These are phyloP conservation scores for Microbotryum intermedium DNA, from an alignment of 1,284 basidiomycete genomes.

Conservation along the genomic window DNA sequence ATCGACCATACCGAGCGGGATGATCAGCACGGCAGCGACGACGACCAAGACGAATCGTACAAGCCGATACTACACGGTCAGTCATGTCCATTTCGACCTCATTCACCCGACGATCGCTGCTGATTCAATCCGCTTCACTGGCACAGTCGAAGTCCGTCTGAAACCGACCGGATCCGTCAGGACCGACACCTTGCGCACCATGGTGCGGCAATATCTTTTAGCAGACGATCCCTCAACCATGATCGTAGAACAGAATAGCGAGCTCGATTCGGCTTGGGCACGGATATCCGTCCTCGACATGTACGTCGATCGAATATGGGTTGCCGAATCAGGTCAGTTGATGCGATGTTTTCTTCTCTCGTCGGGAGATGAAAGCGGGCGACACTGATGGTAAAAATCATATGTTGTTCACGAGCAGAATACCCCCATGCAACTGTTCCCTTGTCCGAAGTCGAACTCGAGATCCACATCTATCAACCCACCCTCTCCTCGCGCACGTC, in stretches of 20 bases:
- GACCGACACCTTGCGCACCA: constrained; percentile 59
- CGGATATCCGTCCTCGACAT: constrained; percentile 58
- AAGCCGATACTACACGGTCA: neutral
- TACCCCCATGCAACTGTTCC: constrained; percentile 19
- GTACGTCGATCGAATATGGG: constrained; percentile 67
- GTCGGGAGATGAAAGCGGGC: neutral
- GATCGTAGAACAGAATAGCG: neutral
- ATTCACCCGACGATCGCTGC: neutral
- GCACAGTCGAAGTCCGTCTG: constrained; percentile 72
- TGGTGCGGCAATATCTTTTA: constrained; percentile 49
- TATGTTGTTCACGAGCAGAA: neutral
- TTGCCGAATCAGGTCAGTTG: constrained; percentile 55
- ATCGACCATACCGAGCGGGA: neutral
- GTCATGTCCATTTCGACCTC: neutral
- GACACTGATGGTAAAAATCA: neutral
- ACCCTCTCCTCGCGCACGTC: constrained; percentile 60
- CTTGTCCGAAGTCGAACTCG: constrained; percentile 49
- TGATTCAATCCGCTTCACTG: constrained; percentile 6
- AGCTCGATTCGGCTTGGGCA: constrained; percentile 51
- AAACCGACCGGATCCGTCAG: constrained; percentile 56
- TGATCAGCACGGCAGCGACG: neutral
- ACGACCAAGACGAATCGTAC: neutral
- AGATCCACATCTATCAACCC: constrained; percentile 81
- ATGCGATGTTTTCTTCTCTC: too few species aligned
- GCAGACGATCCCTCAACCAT: constrained; percentile 43